Evolutionary conservation across 257 asterid species (phyloP).

Genomic region (Coffea canephora): DNA sequence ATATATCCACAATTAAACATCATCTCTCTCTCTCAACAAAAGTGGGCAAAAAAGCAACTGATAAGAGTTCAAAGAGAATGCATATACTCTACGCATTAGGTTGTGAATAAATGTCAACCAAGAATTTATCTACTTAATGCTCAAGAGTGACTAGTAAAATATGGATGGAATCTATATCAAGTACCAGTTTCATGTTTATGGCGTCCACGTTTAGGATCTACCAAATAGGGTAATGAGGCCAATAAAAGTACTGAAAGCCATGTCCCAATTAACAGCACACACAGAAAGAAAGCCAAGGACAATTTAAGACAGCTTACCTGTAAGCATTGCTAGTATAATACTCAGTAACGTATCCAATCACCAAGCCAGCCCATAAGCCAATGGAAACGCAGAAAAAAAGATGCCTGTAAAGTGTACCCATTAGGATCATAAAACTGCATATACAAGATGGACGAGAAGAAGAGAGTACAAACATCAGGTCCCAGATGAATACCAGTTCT

Average conservation of each 20-base stretch:
- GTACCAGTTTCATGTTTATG: no score
- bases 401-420: slow-evolving; percentile 50
- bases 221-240: neutral
- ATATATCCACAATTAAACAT: neutral
- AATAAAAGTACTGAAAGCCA: neutral
- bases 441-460: neutral
- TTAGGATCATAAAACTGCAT: neutral
- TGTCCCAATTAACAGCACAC: neutral
- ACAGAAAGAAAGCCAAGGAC: neutral
- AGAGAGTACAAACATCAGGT: neutral
- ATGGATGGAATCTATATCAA: neutral
- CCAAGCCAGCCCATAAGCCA: slow-evolving; percentile 96
- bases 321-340: slow-evolving; percentile 92
- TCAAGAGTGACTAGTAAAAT: neutral
- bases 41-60: neutral
- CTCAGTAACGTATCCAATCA: slow-evolving; percentile 86
- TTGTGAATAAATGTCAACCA: neutral
- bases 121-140: neutral
- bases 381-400: slow-evolving; percentile 79
- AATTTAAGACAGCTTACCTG: slow-evolving; percentile 36
- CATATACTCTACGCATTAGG: neutral
- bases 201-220: no score
- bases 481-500: slow-evolving; percentile 37
- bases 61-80: neutral
- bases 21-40: neutral